Conservation (phyloP, 78 protist species). For the Guillardia theta region DNA sequence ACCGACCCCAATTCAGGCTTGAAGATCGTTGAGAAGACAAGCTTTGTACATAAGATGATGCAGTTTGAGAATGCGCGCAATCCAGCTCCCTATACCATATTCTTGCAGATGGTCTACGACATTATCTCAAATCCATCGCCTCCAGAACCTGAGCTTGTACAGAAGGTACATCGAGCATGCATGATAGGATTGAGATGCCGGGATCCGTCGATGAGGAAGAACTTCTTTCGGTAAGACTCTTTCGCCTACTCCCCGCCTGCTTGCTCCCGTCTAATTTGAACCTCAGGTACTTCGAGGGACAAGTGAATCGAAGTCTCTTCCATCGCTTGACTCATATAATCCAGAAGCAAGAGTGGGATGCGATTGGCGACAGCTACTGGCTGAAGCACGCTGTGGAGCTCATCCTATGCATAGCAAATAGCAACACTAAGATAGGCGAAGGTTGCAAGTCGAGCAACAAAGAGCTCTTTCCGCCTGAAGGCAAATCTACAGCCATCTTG, state of each 20-base stretch:
- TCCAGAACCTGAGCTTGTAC: conserved; percentile 49
- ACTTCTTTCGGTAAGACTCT: too few relatives aligned
- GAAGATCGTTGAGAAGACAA: conserved; percentile 58
- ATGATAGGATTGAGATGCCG: conserved; percentile 67
- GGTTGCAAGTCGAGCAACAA: neutral
- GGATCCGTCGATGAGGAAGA: conserved; percentile 49
- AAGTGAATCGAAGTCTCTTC: neutral
- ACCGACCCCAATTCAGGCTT: neutral
- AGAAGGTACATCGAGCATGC: conserved; percentile 58
- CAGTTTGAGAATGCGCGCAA: conserved; percentile 44
- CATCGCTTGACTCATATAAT: conserved; percentile 58
- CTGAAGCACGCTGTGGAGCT: conserved; percentile 70
- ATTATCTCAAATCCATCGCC: neutral
- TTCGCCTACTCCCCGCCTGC: too few relatives aligned
- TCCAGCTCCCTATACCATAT: conserved; percentile 12
- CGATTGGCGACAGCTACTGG: conserved; percentile 65
- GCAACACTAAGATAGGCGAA: neutral
- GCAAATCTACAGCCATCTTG: neutral
- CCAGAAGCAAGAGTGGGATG: conserved; percentile 66
- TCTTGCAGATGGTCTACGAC: conserved; percentile 48
- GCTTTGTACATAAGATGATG: conserved; percentile 54
- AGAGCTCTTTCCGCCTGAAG: neutral
- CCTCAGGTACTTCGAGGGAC: neutral
- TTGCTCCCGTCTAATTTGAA: too few relatives aligned
- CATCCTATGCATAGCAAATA: conserved; percentile 45